phyloP scores from a whole-genome alignment of 1,284 basidiomycete genomes.

The Malassezia nana region DNA sequence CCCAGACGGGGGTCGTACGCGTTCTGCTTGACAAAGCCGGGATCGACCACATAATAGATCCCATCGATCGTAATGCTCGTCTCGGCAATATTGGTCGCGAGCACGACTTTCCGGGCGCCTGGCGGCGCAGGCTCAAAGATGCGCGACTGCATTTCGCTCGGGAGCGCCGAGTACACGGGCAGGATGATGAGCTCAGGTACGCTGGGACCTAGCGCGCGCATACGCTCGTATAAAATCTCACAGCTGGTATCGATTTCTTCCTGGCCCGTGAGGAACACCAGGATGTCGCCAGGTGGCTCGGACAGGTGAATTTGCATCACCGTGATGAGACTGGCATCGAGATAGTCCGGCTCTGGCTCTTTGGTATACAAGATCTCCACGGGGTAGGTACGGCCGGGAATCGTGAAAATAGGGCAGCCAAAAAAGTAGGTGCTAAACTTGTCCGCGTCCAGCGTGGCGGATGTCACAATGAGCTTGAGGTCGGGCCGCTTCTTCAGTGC shows the following conservation, averaged over 20 bases:
- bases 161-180: constrained; percentile 92
- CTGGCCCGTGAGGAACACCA: constrained; percentile 95
- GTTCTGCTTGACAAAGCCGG: constrained; percentile 97
- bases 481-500: constrained; percentile 86
- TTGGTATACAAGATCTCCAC: constrained; percentile 97
- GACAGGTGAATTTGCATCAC: constrained; percentile 99
- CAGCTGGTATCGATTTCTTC: constrained; percentile 94
- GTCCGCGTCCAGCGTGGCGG: constrained; percentile 95
- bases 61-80: constrained; percentile 96
- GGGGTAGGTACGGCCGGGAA: constrained; percentile 94
- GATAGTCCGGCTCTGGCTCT: constrained; percentile 95
- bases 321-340: constrained; percentile 94
- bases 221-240: constrained; percentile 92
- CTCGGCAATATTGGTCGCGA: constrained; percentile 98
- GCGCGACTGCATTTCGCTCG: constrained; percentile 90
- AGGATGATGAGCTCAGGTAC: constrained; percentile 93
- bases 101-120: constrained; percentile 89
- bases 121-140: constrained; percentile 97
- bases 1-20: constrained; percentile 93
- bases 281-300: constrained; percentile 87
- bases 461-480: constrained; percentile 94
- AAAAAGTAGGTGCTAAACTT: constrained; percentile 99
- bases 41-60: constrained; percentile 96
- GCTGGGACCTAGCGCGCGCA: constrained; percentile 92
- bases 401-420: constrained; percentile 98